phyloP scores from a whole-genome alignment of 331 rosid genomes.

The Acacia concinna region DNA sequence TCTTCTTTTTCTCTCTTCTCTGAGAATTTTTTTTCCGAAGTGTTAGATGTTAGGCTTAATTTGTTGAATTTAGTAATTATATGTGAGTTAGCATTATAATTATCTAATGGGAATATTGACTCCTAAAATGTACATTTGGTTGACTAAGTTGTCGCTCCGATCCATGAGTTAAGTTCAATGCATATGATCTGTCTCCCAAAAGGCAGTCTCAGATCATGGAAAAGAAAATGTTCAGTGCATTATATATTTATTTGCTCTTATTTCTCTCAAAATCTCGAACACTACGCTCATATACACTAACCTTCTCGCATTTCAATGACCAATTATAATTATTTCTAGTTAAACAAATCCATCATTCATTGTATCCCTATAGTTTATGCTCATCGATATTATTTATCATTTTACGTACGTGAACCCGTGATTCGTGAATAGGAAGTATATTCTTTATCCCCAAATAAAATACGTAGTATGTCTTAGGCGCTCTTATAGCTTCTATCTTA shows the following conservation, averaged over 20 bases:
- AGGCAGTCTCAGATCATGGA: background rate
- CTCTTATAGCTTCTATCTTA: background rate
- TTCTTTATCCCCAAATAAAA: background rate
- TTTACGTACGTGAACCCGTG: background rate
- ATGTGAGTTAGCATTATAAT: background rate
- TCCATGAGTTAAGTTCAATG: background rate
- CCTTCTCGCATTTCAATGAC: background rate
- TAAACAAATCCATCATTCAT: background rate
- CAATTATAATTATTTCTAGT: background rate
- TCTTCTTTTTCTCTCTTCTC: background rate
- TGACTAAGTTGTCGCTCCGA: slow-evolving; percentile 6
- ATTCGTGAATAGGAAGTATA: background rate
- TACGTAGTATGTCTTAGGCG: background rate
- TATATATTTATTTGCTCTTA: background rate
- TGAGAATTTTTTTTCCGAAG: background rate
- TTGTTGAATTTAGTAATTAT: background rate
- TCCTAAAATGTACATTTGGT: background rate
- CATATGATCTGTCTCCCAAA: background rate
- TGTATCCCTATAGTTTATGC: background rate
- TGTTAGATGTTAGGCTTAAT: background rate
- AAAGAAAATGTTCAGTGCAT: background rate
- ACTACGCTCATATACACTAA: background rate
- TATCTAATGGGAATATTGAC: background rate
- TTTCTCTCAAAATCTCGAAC: slow-evolving; percentile 1
- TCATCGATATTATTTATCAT: background rate